Evolutionary conservation across 441 rosid species (phyloP), one percentile per base, ranked within the genome.

Genomic region (Flueggea neowawraea): DNA sequence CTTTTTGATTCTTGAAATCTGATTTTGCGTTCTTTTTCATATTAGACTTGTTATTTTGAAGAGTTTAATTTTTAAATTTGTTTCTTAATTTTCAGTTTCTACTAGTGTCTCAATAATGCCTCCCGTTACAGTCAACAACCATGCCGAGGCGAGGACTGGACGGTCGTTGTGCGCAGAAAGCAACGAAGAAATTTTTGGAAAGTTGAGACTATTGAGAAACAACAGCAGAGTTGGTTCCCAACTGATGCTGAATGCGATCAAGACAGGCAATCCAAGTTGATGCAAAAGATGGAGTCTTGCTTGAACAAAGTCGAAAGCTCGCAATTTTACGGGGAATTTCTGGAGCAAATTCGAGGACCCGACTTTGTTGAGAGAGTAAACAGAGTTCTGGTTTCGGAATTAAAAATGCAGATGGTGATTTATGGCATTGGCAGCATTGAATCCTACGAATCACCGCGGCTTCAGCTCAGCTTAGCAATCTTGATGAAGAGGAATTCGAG

Each of bases 381-480:
- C 9, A 68, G 50, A 61, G 84, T 88, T 69, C 60, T 88, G 78
- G 90, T 89, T 50, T 36, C 86, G 13, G 90, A 79, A 22, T 61
- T 58, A 52, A 60, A 73, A 62, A 60, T 88, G 58, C 85, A 77
- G 67, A 80, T 84, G 85, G 93, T 93, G 28, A 72, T 86, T 39
- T 90, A 90, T 57, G 95, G 97, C 28, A 88, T 90, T 55, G 96
- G 97, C 41, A 88, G 95, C 75, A 80, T 93, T 49, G 97, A 93
- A 63, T 80, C 80, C 4, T 83, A 82, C 44, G 97, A 88, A 72
- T 62, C 85, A 52, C 93, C 97, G 36, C 71, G 89, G 62, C 54
- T 87, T 68, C 97, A 90, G 72, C 88, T 90, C 12, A 76, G 91
- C 70, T 73, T 88, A 66, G 89, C 90, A 9, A 49, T 93, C 47